Percentiles rank a stretch among this genome's conserved stretches.
Evolutionary conservation across 352 stramenopile species (phyloP).

Genomic region (Pythium angustatum): DNA sequence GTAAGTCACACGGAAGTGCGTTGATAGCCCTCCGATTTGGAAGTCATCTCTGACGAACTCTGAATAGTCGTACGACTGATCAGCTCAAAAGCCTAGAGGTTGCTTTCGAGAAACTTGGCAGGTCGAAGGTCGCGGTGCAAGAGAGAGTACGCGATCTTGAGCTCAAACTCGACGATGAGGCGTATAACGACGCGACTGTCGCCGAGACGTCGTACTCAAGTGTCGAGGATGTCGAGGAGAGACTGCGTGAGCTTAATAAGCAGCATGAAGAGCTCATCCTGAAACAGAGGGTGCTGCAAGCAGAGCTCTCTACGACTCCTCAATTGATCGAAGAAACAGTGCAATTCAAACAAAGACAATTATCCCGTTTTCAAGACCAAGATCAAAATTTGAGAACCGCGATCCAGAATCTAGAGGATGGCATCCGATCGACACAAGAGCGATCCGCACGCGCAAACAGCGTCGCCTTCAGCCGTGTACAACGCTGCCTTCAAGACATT

Average conservation of each 20-base stretch:
- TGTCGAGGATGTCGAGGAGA: neutral
- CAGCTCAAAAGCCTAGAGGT: neutral
- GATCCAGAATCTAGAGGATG: conserved; percentile 29
- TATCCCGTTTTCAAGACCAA: conserved; percentile 22
- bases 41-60: neutral
- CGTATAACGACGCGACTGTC: neutral
- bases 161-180: neutral
- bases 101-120: neutral
- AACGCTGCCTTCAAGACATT: conserved; percentile 26
- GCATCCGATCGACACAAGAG: conserved; percentile 30
- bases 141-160: neutral
- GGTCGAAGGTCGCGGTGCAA: neutral
- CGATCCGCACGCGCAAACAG: conserved; percentile 29
- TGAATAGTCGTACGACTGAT: neutral
- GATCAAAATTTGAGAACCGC: conserved; percentile 19
- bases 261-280: conserved; percentile 2
- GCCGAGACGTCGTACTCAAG: neutral
- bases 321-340: conserved; percentile 17
- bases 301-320: conserved; percentile 1
- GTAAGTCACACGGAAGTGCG: no score
- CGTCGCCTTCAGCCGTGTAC: conserved; percentile 27
- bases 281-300: conserved; percentile 18
- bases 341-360: conserved; percentile 25
- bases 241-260: neutral
- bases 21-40: no score